A percentile compares a stretch with the other conserved stretches of the same genome.
phyloP scores from a whole-genome alignment of 176 grass and related monocot species.

The Ampelocalamus luodianensis region DNA sequence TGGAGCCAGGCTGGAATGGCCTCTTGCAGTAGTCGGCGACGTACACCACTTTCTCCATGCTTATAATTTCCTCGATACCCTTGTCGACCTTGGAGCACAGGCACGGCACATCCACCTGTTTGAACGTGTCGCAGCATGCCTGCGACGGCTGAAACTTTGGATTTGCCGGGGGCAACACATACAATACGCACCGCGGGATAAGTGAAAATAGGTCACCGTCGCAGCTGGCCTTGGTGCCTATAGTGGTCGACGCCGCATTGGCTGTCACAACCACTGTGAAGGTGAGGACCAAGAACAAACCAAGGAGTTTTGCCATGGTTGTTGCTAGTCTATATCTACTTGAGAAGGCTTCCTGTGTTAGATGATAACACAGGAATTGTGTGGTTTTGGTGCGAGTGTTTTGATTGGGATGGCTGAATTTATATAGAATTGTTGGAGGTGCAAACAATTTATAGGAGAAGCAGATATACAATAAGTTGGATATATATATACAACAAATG shows the following conservation, averaged over 20 bases:
- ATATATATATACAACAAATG: not conserved
- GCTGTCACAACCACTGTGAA: not conserved
- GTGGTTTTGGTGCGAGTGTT: not conserved
- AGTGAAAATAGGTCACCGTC: constrained; percentile 8
- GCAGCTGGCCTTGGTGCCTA: not conserved
- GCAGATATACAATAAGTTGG: not conserved
- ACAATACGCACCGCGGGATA: not conserved
- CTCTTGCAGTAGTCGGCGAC: constrained; percentile 36
- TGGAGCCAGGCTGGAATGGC: constrained; percentile 14
- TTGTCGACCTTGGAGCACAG: constrained; percentile 21
- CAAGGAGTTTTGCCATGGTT: not conserved
- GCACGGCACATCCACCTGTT: constrained; percentile 29
- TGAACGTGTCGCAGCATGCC: constrained; percentile 16
- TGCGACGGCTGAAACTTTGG: constrained; percentile 9
- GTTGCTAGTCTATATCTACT: not conserved
- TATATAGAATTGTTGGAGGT: not conserved
- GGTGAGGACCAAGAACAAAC: constrained; percentile 12
- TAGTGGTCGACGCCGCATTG: not conserved
- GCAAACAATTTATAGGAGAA: not conserved
- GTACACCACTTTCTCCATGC: constrained; percentile 52
- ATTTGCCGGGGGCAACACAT: not conserved
- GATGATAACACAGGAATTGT: not conserved
- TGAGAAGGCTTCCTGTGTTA: not conserved
- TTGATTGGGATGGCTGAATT: not conserved
- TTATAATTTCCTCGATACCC: constrained; percentile 19